Conservation (phyloP, 257 asterid species). For the Capsicum baccatum region DNA sequence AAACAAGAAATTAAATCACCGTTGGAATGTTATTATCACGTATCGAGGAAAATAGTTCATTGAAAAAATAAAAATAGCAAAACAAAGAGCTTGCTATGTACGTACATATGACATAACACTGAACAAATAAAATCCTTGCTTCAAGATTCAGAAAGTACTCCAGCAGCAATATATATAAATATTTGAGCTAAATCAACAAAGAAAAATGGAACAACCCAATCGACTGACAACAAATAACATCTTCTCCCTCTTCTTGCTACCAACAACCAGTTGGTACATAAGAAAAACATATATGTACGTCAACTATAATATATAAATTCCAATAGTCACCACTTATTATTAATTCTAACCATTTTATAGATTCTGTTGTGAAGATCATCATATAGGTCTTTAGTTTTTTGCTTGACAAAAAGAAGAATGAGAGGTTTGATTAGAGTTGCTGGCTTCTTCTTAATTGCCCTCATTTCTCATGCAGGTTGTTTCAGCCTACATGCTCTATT, state of each 20-base stretch:
- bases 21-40: constrained; percentile 37
- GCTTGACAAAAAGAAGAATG: constrained; percentile 41
- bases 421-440: constrained; percentile 35
- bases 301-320: neutral
- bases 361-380: neutral
- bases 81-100: constrained; percentile 27
- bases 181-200: constrained; percentile 9
- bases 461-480: constrained; percentile 59
- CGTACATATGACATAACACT: constrained; percentile 23
- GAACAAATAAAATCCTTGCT: constrained; percentile 44
- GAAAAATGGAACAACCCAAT: neutral
- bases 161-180: constrained; percentile 28
- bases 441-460: constrained; percentile 36
- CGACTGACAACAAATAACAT: neutral
- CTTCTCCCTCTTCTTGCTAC: constrained; percentile 32
- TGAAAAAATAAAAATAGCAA: neutral
- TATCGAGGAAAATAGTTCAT: neutral
- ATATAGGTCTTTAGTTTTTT: neutral
- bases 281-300: neutral
- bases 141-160: constrained; percentile 51
- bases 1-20: constrained; percentile 15
- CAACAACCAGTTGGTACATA: constrained; percentile 72
- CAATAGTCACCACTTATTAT: neutral
- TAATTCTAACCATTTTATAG: neutral
- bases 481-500: neutral